Conservation (phyloP, 2,329 filamentous ascomycete genomes). For the Beauveria brongniartii region DNA sequence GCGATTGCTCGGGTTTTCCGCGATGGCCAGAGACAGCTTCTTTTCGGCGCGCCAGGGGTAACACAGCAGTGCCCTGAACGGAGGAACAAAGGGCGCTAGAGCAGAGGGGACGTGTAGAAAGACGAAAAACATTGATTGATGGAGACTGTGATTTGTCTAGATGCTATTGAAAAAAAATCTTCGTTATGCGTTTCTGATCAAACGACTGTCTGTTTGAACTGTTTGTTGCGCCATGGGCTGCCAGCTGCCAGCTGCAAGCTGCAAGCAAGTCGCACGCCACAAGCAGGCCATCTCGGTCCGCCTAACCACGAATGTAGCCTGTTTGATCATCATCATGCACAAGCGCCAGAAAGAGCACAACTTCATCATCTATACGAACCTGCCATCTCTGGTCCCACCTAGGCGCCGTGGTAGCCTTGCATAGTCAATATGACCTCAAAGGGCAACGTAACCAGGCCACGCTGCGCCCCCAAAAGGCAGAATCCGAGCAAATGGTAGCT, state of each 20-base stretch:
- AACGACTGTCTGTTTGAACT: neutral
- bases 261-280: neutral
- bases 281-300: neutral
- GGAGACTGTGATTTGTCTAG: too few relatives aligned
- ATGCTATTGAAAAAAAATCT: too few relatives aligned
- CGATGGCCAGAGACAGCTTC: too few relatives aligned
- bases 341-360: neutral
- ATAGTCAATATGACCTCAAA: neutral
- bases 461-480: constrained; percentile 4
- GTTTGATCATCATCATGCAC: neutral
- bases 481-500: neutral
- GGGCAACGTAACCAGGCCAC: constrained; percentile 4
- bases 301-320: neutral
- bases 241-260: neutral
- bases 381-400: neutral
- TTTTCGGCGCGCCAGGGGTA: too few relatives aligned
- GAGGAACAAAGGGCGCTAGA: too few relatives aligned
- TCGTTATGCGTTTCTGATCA: too few relatives aligned
- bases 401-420: constrained; percentile 4
- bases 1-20: too few relatives aligned
- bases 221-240: neutral
- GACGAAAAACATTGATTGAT: too few relatives aligned
- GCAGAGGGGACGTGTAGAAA: too few relatives aligned
- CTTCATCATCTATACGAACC: neutral
- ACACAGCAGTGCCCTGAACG: too few relatives aligned